Evolutionary conservation across 75 land plant species (phyloP).

Genomic region (Picea sitchensis): DNA sequence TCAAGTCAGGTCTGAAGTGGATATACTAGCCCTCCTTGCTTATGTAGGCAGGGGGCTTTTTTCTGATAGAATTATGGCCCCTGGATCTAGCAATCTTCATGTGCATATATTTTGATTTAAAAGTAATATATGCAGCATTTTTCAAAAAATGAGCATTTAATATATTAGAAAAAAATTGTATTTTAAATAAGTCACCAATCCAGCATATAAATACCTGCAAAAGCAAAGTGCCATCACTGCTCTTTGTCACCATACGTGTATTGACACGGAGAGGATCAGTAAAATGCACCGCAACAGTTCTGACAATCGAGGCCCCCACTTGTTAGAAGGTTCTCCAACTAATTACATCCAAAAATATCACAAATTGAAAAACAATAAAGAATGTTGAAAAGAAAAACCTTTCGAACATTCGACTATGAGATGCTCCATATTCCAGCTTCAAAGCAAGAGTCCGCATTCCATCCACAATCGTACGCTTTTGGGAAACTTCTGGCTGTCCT

Average conservation of each 20-base stretch:
- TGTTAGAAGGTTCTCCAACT: background rate
- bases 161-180: no score
- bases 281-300: slow-evolving; percentile 83
- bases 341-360: background rate
- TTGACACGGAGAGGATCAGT: slow-evolving; percentile 77
- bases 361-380: background rate
- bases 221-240: slow-evolving; percentile 73
- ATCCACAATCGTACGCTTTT: slow-evolving; percentile 55
- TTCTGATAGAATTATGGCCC: no score
- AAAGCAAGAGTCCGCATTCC: slow-evolving; percentile 82
- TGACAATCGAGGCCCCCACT: slow-evolving; percentile 18
- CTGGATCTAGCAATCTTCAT: no score
- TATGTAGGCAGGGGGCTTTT: no score
- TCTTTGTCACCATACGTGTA: slow-evolving; percentile 67
- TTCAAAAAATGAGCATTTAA: no score
- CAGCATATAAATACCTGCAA: slow-evolving; percentile 62
- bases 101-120: no score
- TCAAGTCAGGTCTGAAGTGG: no score
- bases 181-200: background rate
- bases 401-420: slow-evolving; percentile 76
- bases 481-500: slow-evolving; percentile 28
- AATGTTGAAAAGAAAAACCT: slow-evolving; percentile 38
- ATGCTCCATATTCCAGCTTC: slow-evolving; percentile 88
- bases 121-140: no score
- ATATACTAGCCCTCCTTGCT: no score